These are phyloP conservation scores for Nakaseomyces glabratus DNA, from an alignment of 1,139 yeast species.

Conservation along the genomic window DNA sequence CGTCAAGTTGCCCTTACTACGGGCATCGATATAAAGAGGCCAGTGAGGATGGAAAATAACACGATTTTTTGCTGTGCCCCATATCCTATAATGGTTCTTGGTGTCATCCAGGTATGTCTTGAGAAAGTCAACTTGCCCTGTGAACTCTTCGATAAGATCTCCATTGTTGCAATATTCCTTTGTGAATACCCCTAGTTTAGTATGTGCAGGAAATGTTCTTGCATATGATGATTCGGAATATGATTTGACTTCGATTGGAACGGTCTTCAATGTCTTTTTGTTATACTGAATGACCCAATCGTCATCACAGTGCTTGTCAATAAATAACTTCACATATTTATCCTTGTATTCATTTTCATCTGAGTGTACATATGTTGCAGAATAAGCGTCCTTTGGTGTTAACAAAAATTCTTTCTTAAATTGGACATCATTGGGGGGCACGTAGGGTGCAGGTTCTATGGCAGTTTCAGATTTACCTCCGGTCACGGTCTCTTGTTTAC, in stretches of 20 bases:
- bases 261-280: constrained; percentile 14
- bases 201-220: constrained; percentile 54
- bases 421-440: constrained; percentile 13
- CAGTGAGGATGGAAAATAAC: constrained; percentile 46
- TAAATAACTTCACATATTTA: constrained; percentile 25
- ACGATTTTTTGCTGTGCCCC: constrained; percentile 80
- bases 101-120: constrained; percentile 54
- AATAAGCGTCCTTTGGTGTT: constrained; percentile 38
- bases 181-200: constrained; percentile 57
- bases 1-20: constrained; percentile 69
- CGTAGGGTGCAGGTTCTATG: not conserved
- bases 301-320: constrained; percentile 26
- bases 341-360: constrained; percentile 42
- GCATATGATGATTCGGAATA: constrained; percentile 30
- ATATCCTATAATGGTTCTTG: constrained; percentile 66
- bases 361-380: constrained; percentile 43
- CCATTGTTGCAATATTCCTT: constrained; percentile 37
- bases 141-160: constrained; percentile 51
- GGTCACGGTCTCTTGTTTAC: constrained; percentile 6
- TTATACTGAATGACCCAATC: constrained; percentile 25
- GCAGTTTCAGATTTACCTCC: not conserved
- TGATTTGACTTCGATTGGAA: constrained; percentile 28
- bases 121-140: constrained; percentile 66
- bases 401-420: constrained; percentile 29
- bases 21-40: constrained; percentile 65